Percentiles rank a stretch among this genome's conserved stretches.
These are phyloP conservation scores for Warburgia ugandensis DNA, from an alignment of 164 flowering plant species.

Conservation along the genomic window DNA sequence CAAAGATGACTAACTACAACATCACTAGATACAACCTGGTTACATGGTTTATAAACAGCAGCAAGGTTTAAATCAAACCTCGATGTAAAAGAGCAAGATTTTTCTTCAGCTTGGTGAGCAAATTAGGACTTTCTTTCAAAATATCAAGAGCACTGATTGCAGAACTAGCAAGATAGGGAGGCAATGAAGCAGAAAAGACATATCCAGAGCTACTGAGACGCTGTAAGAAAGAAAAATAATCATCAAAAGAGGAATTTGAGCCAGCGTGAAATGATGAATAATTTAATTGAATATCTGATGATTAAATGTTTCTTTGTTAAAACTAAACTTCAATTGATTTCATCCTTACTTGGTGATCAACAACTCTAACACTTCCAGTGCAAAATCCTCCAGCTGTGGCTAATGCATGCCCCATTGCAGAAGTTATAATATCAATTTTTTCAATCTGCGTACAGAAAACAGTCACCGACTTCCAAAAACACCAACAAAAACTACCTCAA, in stretches of 20 bases:
- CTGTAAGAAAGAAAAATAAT: constrained; percentile 30
- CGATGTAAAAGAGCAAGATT: constrained; percentile 55
- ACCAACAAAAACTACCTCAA: not conserved
- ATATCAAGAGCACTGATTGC: constrained; percentile 28
- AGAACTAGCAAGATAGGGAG: constrained; percentile 90
- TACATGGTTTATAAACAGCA: not conserved
- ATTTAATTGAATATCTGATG: too few relatives aligned
- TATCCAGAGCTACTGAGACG: constrained; percentile 93
- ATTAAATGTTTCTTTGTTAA: too few relatives aligned
- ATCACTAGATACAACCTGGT: not conserved
- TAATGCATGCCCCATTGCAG: constrained; percentile 95
- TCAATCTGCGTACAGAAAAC: constrained; percentile 44
- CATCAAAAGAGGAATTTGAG: too few relatives aligned
- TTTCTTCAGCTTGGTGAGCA: constrained; percentile 23
- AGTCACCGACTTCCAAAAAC: constrained; percentile 13
- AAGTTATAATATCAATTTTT: constrained; percentile 87
- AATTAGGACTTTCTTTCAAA: constrained; percentile 27
- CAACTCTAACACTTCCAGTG: constrained; percentile 87
- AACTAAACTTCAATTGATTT: not conserved
- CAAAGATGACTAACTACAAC: not conserved
- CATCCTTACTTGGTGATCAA: constrained; percentile 82
- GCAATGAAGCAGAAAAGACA: constrained; percentile 98
- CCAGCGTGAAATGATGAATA: too few relatives aligned
- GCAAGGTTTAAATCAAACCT: constrained; percentile 41
- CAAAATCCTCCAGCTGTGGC: constrained; percentile 98